These are phyloP conservation scores for Diaporthe batatas DNA, from an alignment of 2,329 filamentous ascomycete species.

Conservation along the genomic window DNA sequence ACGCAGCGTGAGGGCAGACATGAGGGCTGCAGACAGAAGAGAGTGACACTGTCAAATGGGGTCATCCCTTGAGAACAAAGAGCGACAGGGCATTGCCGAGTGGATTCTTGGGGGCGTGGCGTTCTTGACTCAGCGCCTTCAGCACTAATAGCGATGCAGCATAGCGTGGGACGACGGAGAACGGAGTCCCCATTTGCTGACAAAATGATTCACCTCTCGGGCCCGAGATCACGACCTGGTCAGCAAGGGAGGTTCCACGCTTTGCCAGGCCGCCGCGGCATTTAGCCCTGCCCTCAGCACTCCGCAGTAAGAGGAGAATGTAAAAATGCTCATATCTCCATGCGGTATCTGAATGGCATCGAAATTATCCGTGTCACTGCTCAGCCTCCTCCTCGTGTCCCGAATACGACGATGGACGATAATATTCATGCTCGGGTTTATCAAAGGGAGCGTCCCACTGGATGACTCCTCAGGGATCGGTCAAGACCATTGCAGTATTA, in stretches of 20 bases:
- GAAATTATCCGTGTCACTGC: too few species aligned
- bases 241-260: neutral
- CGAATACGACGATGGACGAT: too few species aligned
- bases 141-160: constrained; percentile 1
- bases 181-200: neutral
- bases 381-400: neutral
- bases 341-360: neutral
- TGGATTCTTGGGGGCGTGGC: neutral
- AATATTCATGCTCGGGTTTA: neutral
- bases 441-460: neutral
- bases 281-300: neutral
- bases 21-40: neutral
- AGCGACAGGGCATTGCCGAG: neutral
- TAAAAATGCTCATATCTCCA: neutral
- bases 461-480: neutral
- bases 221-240: neutral
- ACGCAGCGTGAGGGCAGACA: neutral
- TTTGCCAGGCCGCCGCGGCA: neutral
- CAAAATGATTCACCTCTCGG: neutral
- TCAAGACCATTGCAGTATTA: neutral
- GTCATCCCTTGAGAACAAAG: neutral
- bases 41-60: neutral
- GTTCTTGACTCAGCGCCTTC: constrained; percentile 8
- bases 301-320: too few species aligned
- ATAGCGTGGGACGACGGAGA: constrained; percentile 3